These are phyloP conservation scores for Aspergillus panamensis DNA, from an alignment of 495 filamentous ascomycete species.

Conservation along the genomic window DNA sequence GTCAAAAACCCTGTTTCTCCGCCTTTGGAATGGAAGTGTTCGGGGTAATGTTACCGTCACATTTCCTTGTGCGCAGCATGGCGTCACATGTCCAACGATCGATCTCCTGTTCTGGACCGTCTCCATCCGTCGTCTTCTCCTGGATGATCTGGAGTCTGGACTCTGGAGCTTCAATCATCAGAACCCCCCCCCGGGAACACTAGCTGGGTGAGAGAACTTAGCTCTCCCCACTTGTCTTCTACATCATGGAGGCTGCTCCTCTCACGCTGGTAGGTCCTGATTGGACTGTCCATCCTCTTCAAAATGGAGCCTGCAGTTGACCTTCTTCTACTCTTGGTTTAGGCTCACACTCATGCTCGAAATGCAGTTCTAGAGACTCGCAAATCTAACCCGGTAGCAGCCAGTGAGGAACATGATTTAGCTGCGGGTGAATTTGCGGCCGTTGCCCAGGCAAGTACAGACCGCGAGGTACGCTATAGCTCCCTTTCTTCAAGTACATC, in stretches of 20 bases:
- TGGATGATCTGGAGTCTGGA: neutral
- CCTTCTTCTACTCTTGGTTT: slow-evolving; percentile 19
- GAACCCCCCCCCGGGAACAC: neutral
- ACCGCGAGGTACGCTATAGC: slow-evolving; percentile 60
- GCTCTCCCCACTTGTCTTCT: neutral
- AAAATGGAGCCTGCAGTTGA: slow-evolving; percentile 17
- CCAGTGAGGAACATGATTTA: slow-evolving; percentile 81
- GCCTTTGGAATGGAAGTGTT: neutral
- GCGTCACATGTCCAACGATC: slow-evolving; percentile 7
- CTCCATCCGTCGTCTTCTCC: neutral
- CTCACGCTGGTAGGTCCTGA: slow-evolving; percentile 50
- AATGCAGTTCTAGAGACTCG: slow-evolving; percentile 75
- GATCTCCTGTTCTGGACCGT: neutral
- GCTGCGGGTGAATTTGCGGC: slow-evolving; percentile 88
- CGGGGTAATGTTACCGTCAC: slow-evolving; percentile 16
- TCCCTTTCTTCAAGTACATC: neutral
- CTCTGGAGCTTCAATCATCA: neutral
- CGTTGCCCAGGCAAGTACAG: slow-evolving; percentile 68
- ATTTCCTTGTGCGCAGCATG: slow-evolving; percentile 4
- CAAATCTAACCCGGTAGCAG: slow-evolving; percentile 69
- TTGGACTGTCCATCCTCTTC: slow-evolving; percentile 3
- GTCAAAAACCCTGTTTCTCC: neutral
- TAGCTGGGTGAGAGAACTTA: neutral
- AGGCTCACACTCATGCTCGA: slow-evolving; percentile 88
- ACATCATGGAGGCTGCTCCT: slow-evolving; percentile 57